Evolutionary conservation across 2,329 filamentous ascomycete genomes (phyloP), one percentile per base, ranked within the genome.

Genomic region (Acrodontium crateriforme): DNA sequence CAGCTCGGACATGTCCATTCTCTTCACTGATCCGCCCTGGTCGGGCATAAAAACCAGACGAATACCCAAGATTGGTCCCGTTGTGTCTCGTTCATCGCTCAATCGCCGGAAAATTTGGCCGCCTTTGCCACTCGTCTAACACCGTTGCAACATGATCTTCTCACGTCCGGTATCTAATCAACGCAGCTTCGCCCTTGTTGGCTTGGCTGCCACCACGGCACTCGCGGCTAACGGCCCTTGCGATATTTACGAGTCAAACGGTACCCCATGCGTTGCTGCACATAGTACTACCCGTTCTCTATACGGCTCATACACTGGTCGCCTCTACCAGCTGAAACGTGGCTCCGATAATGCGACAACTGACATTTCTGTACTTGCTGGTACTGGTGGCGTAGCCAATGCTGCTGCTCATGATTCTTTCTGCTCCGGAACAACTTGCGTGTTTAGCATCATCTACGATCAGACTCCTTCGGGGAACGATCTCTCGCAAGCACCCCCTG

Each of bases 221-320:
- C 43, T 69, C 16, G 64, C 58, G 21, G 44, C 54, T 12, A 67
- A 68, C 19, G 70, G 59, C 9, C 71, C 72, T 6, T 77, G 71
- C 40, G 72, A 77, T 36, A 60, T 76, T 35, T 77, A 75, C 52
- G 45, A 60, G 2, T 58, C 61, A 0, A 70, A 68, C 1, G 60
- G 60, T 27, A 74, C 69, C 1, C 68, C 71, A n/a, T 77, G 72
- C 40, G 53, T 76, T 8, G 72, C 72, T 0, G 72, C 72, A 1
- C 71, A 76, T 45, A 67, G 67, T 46, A 75, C 70, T n/a, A 76
- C 71, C 31, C 65, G 72, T 4, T 69, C 71, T 10, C 49, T 77
- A 5, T 76, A 74, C 50, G 60, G 50, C 39, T 41, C 57, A 28
- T 76, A 54, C 52, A 55, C 28, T 6, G 66, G 67, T 3, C 27